Evolutionary conservation across 306 rosid species (phyloP).

Genomic region (Erythrophleum fordii): DNA sequence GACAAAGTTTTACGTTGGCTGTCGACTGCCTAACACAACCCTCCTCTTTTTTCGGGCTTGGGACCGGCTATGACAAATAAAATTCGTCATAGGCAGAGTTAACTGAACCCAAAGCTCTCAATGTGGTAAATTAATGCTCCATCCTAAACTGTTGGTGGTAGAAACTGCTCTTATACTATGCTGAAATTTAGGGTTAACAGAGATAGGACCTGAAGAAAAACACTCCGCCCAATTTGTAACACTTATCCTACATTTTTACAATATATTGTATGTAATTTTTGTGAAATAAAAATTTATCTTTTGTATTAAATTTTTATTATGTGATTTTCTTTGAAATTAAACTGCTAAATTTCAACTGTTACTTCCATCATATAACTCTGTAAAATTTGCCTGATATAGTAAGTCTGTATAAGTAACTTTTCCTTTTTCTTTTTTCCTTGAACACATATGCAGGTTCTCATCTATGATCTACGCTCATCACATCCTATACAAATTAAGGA

Average conservation of each 20-base stretch:
- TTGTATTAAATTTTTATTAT: not conserved
- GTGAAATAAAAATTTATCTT: not conserved
- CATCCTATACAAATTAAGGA: slow-evolving; percentile 73
- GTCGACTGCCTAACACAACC: too few relatives aligned
- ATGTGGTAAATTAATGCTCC: not conserved
- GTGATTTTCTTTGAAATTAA: not conserved
- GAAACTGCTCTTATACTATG: not conserved
- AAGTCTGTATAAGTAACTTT: not conserved
- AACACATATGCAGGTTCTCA: slow-evolving; percentile 69
- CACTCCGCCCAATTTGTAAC: not conserved
- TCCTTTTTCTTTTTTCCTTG: not conserved
- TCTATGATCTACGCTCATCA: slow-evolving; percentile 89
- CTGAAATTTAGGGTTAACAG: not conserved
- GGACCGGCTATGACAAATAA: too few relatives aligned
- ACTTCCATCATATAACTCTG: not conserved
- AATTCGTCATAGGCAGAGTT: too few relatives aligned
- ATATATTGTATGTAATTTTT: not conserved
- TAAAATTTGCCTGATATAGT: slow-evolving; percentile 13
- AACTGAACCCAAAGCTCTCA: not conserved
- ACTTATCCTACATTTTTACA: not conserved
- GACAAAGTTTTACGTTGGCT: too few relatives aligned
- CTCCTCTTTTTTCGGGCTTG: too few relatives aligned
- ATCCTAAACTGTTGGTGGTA: not conserved
- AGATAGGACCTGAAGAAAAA: not conserved
- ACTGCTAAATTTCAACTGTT: not conserved